Base-by-base conservation (phyloP, 169 alveolate genomes). In the Plasmodium relictum region DNA sequence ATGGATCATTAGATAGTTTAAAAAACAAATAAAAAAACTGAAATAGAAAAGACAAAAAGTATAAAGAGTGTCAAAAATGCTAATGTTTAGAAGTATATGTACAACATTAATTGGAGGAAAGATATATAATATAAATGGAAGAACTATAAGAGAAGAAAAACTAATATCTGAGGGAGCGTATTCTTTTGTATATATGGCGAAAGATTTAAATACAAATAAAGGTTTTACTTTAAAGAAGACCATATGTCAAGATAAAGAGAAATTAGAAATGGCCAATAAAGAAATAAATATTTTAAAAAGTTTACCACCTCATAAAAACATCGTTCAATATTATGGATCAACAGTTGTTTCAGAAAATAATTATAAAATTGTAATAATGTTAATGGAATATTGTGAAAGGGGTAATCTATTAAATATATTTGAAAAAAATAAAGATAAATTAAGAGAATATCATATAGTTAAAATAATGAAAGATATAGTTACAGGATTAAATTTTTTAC, bases 381-480 rank as follows among this genome's bases (percentile, higher is more conserved):
- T 88, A 68, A 56, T 94, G 73, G 92, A 92, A 44, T 61, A 50
- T 26, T 87, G 76, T 42, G 95, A 90, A 66, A 91, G 91, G 71
- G 93, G 89, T 52, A 93, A 44, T 91, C 92, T 52, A 24, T 70
- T 95, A 58, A 92, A 92, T 54, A 90, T 97, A 14, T 87, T 94
- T 83, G 98, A 96, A 88, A 85, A 93, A 24, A 96, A 97, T 66
- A 92, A 93, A 37, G 97, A 95, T 42, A 95, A 96, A 61, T 71
- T 69, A 18, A 70, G 63, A 45, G 93, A 76, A 39, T 87, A 90
- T 37, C 93, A 94, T 45, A 88, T 95, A 14, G 96, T 93, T 31
- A 70, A 92, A 24, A 69, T 76, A 44, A 10, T 73, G 1, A 80
- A 88, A 89, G 92, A 85, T 92, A 20, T 80, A 92, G 1, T 69